Conservation (phyloP, 805 yeast species). For the Kodamaea laetipori region DNA sequence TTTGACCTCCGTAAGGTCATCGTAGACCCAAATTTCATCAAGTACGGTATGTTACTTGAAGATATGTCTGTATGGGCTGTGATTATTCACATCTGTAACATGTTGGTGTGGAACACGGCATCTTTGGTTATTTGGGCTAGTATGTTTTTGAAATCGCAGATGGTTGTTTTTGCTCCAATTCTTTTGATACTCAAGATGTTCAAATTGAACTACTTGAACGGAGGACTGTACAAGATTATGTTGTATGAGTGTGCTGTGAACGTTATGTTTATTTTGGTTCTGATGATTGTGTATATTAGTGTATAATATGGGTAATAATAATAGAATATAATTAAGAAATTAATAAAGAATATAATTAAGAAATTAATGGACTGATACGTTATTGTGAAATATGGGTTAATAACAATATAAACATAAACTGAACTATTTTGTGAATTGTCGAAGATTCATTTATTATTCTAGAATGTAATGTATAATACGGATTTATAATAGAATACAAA, state of each 20-base stretch:
- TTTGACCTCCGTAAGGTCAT: conserved; percentile 23
- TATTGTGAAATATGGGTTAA: too few species aligned
- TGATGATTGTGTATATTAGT: conserved; percentile 9
- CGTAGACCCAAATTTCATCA: conserved; percentile 29
- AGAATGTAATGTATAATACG: too few species aligned
- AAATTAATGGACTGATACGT: too few species aligned
- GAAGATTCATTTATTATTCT: too few species aligned
- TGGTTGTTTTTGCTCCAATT: conserved; percentile 1
- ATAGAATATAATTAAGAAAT: conserved; percentile 1
- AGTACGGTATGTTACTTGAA: conserved; percentile 21
- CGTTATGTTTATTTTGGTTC: not conserved
- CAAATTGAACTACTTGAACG: conserved; percentile 23
- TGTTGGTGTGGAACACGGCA: conserved; percentile 21
- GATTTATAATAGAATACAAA: too few species aligned
- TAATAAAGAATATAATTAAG: not conserved
- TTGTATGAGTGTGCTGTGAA: conserved; percentile 3
- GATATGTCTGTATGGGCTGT: conserved; percentile 18
- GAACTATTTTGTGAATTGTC: too few species aligned
- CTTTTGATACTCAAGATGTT: conserved; percentile 20
- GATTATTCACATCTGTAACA: conserved; percentile 15
- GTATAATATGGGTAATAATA: conserved; percentile 4
- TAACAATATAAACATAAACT: too few species aligned
- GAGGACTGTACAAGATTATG: conserved; percentile 9
- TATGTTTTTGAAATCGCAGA: conserved; percentile 7
- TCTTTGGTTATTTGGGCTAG: conserved; percentile 11